Base-by-base conservation (phyloP, 352 stramenopile genomes). In the Globisporangium paroecandrum region DNA sequence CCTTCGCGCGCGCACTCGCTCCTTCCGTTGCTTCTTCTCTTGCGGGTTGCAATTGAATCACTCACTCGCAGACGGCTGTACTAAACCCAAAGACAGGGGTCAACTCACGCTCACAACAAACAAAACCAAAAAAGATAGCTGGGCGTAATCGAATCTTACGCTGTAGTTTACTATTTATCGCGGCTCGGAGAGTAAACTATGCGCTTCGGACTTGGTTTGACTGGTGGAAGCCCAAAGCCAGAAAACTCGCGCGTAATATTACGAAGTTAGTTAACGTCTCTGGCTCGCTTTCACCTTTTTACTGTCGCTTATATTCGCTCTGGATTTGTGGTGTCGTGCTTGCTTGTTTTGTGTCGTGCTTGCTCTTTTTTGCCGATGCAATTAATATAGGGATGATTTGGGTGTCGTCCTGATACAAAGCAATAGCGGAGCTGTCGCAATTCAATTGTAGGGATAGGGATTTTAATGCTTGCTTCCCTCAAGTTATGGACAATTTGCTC, bases 1-100 rank as follows among this genome's bases (percentile, higher is more conserved):
- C 43, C 43, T 51, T 51, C 43, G 43, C 43, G 18, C 41, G 41
- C 43, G 18, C 43, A 51, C 43, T 51, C 43, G 43, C 43, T 51
- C 43, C 43, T 51, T 22, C 43, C 6, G 18, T 24, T 24, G 43
- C 18, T 51, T 10, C 43, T 51, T 51, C 43, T 51, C 18, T 51
- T 51, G 43, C 43, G 18, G 43, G 43, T 22, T 51, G 43, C 43
- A 51, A 51, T 51, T 51, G 43, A 51, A 51, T 51, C 43, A 51
- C 29, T 32, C 29, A 32, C 43, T 49, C 15, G 15, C 15, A 9
- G 18, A 10, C 22, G 41, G 5, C 15, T 51, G 43, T 51, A 51
- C 43, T 24, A 51, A 51, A 51, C 18, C 7, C 43, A 51, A 51
- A 49, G 41, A n/a, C 41, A 49, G 41, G 38, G 38, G 38, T 46